Percentiles rank a stretch among this genome's conserved stretches.
These are phyloP conservation scores for Orbilia oligospora DNA, from an alignment of 2,329 filamentous ascomycete genomes.

Conservation along the genomic window DNA sequence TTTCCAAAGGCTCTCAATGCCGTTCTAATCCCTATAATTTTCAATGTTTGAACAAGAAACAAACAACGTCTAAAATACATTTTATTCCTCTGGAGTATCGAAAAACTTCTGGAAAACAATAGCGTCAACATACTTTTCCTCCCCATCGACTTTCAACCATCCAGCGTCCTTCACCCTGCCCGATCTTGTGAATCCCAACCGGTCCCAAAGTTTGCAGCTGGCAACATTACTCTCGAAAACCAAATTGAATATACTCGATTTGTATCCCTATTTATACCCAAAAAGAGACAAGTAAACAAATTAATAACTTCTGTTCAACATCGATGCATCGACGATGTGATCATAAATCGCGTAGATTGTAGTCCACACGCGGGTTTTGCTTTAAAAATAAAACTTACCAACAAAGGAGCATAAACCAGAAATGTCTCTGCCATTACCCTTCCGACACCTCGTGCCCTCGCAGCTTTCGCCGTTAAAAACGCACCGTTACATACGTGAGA, in stretches of 20 bases:
- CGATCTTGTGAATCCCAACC: constrained; percentile 80
- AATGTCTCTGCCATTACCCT: constrained; percentile 83
- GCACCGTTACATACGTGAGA: constrained; percentile 84
- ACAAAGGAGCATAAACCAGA: constrained; percentile 80
- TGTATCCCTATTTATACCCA: constrained; percentile 71
- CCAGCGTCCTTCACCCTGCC: constrained; percentile 74
- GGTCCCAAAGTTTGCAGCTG: constrained; percentile 80
- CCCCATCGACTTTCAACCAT: constrained; percentile 70
- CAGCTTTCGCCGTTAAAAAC: constrained; percentile 81
- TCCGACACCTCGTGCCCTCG: constrained; percentile 81
- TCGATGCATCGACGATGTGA: no score
- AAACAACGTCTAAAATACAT: not conserved
- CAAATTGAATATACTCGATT: constrained; percentile 81
- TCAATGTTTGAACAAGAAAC: not conserved
- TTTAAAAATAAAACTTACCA: constrained; percentile 67
- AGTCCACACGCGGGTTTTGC: not conserved
- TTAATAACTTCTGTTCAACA: not conserved
- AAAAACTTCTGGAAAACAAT: constrained; percentile 57
- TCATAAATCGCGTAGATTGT: not conserved
- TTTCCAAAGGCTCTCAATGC: no score
- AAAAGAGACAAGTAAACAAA: not conserved
- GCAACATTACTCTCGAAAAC: constrained; percentile 82
- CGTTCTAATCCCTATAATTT: no score
- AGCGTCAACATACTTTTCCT: constrained; percentile 71
- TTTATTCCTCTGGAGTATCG: not conserved